Conservation (phyloP, 2,329 filamentous ascomycete species). For the Fusarium sp. region DNA sequence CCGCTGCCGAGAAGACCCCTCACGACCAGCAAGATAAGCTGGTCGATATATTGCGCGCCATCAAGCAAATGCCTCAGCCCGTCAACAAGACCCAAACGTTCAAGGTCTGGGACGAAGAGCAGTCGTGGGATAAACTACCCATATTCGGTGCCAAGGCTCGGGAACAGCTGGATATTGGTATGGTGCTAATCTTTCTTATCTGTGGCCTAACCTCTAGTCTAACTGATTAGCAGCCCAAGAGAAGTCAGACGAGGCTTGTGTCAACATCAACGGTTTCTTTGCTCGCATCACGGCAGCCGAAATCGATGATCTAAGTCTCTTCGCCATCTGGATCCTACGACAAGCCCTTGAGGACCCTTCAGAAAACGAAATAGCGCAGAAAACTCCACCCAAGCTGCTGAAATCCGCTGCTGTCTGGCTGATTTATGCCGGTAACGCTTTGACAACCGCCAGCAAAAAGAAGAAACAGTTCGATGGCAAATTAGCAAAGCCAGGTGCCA, state of each 20-base stretch:
- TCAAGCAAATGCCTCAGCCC: conserved; percentile 25
- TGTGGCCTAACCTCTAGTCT: not conserved
- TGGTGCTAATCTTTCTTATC: not conserved
- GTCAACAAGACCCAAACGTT: conserved; percentile 24
- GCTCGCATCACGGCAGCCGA: conserved; percentile 25
- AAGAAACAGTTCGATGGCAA: conserved; percentile 38
- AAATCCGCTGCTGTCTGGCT: conserved; percentile 30
- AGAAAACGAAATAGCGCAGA: conserved; percentile 3
- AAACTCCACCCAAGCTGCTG: conserved; percentile 1
- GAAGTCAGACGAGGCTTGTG: conserved; percentile 7
- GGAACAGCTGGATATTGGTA: conserved; percentile 35
- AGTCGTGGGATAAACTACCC: conserved; percentile 32
- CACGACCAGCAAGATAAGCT: conserved; percentile 38
- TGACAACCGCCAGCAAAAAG: not conserved
- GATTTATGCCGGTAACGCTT: conserved; percentile 12
- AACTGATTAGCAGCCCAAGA: conserved; percentile 23
- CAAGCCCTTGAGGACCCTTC: conserved; percentile 32
- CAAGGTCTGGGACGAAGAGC: conserved; percentile 33
- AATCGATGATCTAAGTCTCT: conserved; percentile 30
- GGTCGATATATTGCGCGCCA: conserved; percentile 35
- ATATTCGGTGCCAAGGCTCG: conserved; percentile 31
- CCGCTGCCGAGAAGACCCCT: conserved; percentile 34
- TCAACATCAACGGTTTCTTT: conserved; percentile 36
- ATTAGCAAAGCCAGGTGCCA: conserved; percentile 25
- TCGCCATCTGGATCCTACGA: conserved; percentile 34